phyloP scores from a whole-genome alignment of 768 basidiomycete species.

The Agaricus sinodeliciosus region DNA sequence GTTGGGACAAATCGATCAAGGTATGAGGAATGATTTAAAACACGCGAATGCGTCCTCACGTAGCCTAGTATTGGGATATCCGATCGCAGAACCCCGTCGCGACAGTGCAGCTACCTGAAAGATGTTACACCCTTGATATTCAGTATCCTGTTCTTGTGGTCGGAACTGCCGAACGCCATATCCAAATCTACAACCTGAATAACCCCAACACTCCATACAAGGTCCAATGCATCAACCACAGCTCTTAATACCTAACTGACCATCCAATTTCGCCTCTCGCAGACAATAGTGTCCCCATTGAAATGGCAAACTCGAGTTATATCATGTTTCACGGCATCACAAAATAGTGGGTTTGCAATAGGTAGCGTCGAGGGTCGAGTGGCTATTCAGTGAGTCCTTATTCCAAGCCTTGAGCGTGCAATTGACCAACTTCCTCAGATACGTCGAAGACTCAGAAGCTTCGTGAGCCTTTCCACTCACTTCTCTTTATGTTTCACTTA shows the following conservation, averaged over 20 bases:
- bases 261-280: not conserved
- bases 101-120: constrained; percentile 78
- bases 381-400: constrained; percentile 78
- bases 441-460: constrained; percentile 79
- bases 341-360: constrained; percentile 68
- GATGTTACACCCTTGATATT: constrained; percentile 85
- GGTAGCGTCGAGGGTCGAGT: constrained; percentile 90
- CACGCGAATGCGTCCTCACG: not conserved
- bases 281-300: constrained; percentile 81
- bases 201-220: constrained; percentile 78
- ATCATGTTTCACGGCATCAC: constrained; percentile 69
- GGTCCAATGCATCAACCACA: constrained; percentile 30
- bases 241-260: not conserved
- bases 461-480: constrained; percentile 33
- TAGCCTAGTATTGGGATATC: constrained; percentile 84
- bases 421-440: constrained; percentile 37
- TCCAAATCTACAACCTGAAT: constrained; percentile 82
- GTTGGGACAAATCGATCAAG: constrained; percentile 98
- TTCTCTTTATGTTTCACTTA: not conserved
- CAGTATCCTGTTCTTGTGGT: constrained; percentile 83
- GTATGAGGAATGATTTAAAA: constrained; percentile 31
- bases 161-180: constrained; percentile 88
- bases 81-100: constrained; percentile 70
- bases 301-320: constrained; percentile 92
- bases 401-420: not conserved